Percentiles rank a stretch among this genome's conserved stretches.
Evolutionary conservation across 208 protist species (phyloP).

Genomic region (Leishmania gerbilli): DNA sequence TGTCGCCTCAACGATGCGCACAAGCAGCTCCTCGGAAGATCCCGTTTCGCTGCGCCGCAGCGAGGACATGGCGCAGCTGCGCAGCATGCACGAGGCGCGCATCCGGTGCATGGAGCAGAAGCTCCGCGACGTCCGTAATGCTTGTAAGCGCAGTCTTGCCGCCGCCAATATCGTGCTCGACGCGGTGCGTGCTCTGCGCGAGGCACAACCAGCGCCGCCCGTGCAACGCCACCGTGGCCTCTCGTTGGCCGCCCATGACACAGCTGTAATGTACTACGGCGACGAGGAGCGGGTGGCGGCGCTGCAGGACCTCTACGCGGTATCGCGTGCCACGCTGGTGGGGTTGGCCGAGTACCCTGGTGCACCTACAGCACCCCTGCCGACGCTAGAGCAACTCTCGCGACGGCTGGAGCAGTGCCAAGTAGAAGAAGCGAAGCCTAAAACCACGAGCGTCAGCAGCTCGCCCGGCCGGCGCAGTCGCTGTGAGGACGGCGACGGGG

Average conservation of each 20-base stretch:
- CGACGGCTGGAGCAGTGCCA: slow-evolving; percentile 5
- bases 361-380: neutral
- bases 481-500: slow-evolving; percentile 7
- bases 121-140: slow-evolving; percentile 34
- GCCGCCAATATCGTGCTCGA: slow-evolving; percentile 71
- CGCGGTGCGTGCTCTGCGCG: slow-evolving; percentile 50
- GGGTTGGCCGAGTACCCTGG: slow-evolving; percentile 6
- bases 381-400: slow-evolving; percentile 8
- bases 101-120: slow-evolving; percentile 30
- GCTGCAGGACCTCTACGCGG: slow-evolving; percentile 21
- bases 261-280: slow-evolving; percentile 31
- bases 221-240: slow-evolving; percentile 60
- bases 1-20: neutral
- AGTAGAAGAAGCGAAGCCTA: neutral
- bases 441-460: neutral
- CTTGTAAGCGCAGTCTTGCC: slow-evolving; percentile 62
- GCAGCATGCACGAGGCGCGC: slow-evolving; percentile 18
- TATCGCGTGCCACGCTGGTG: slow-evolving; percentile 18
- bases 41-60: slow-evolving; percentile 10
- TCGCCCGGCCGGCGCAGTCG: neutral
- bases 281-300: slow-evolving; percentile 30
- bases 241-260: slow-evolving; percentile 63
- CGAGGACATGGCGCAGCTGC: slow-evolving; percentile 22
- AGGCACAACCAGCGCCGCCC: slow-evolving; percentile 35
- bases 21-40: slow-evolving; percentile 16